These are phyloP conservation scores for Trichoderma simmonsii DNA, from an alignment of 2,329 filamentous ascomycete species.

Conservation along the genomic window DNA sequence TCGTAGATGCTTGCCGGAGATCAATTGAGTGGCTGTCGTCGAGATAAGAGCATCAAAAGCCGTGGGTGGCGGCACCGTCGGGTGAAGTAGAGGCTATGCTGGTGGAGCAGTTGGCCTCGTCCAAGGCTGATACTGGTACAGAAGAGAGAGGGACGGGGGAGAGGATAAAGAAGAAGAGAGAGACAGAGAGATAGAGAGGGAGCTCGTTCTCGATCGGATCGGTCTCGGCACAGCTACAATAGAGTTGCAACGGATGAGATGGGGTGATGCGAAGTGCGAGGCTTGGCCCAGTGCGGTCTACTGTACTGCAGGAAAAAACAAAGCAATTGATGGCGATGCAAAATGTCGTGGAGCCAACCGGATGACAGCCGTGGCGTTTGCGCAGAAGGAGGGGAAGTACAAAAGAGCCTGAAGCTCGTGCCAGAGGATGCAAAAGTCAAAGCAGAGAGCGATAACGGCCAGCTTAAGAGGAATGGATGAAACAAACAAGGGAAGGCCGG, in stretches of 20 bases:
- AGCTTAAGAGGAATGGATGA: not conserved
- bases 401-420: not conserved
- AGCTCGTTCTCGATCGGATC: not conserved
- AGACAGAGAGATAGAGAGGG: not conserved
- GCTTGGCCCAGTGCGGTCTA: not conserved
- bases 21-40: not conserved
- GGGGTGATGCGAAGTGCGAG: not conserved
- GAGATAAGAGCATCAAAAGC: not conserved
- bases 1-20: not conserved
- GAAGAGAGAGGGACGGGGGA: not conserved
- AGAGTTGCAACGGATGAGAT: not conserved
- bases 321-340: not conserved
- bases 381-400: not conserved
- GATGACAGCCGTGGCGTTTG: constrained; percentile 1
- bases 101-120: not conserved
- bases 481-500: not conserved
- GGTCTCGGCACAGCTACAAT: not conserved
- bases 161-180: not conserved
- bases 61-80: not conserved
- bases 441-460: not conserved
- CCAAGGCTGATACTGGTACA: not conserved
- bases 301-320: not conserved
- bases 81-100: not conserved
- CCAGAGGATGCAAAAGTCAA: not conserved
- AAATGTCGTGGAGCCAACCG: not conserved